Evolutionary conservation across 2,329 filamentous ascomycete genomes (phyloP), one percentile per base, ranked within the genome.

Genomic region (Microsporum ferrugineum): DNA sequence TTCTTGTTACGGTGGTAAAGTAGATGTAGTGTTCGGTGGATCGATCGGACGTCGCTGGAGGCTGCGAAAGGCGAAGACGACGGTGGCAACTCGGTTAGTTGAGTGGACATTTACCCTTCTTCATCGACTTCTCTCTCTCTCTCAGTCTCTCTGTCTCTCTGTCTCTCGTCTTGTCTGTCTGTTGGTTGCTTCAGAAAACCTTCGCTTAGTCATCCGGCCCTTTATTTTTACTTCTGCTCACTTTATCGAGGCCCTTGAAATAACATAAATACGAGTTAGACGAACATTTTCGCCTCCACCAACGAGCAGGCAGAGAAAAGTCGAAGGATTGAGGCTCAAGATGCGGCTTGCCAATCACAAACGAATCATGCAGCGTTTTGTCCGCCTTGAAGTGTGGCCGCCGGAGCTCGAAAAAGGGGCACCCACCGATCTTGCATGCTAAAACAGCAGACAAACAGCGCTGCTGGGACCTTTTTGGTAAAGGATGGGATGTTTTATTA

Each of bases 1-100:
- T 96, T 97, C 70, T 86, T 87, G 78, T 96, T 94, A 68, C 91
- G 89, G 71, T 89, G 85, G 73, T 86, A 83, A 68, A 95, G 83
- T 66, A 88, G 82, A 68, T 87, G 80, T 51, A 96, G 83, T 55
- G 68, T 76, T 62, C 69, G 79, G 59, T 71, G 67, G 4, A 73
- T 65, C 4, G 66, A 64, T 38, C 62, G 62, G 8, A 75, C 64
- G 41, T 71, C 67, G 31, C 69, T 63, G 17, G 65, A 61, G 39
- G 63, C 38, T 14, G 56, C 57, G 38, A 59, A 45, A 41, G 49
- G 57, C 14, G 47, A 47, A 5, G 49, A 41, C 12, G 47, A 31
- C n/a, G 36, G 36, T 4, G 53, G 38, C 47, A 33, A 6, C 38
- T 60, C 43, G n/a, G 5, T 36, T 23, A 31, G n/a, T 33, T 31